Evolutionary conservation across 345 rosid species (phyloP).

Genomic region (Aquilaria yunnanensis): DNA sequence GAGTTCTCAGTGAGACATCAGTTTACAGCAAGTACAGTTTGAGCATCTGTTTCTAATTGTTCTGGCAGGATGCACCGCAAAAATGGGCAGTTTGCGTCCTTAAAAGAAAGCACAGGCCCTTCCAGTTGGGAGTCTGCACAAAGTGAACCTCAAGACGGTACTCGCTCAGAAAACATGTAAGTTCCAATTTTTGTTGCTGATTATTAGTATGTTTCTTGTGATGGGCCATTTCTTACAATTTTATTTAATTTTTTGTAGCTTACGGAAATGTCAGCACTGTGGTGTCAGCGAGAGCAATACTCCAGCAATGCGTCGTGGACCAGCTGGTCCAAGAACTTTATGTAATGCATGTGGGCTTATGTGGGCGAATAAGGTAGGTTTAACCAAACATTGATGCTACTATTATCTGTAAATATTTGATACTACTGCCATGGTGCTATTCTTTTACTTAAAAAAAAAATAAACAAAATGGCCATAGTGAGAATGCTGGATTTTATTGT

Average conservation of each 20-base stretch:
- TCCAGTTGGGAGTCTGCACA: conserved; percentile 53
- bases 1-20: too few relatives aligned
- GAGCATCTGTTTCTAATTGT: background rate
- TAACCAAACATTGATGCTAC: background rate
- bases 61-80: conserved; percentile 61
- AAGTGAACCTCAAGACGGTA: conserved; percentile 38
- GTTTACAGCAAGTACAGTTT: too few relatives aligned
- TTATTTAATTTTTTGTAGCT: conserved; percentile 26
- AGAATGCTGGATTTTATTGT: too few relatives aligned
- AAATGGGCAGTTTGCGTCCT: conserved; percentile 71
- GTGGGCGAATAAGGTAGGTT: conserved; percentile 79
- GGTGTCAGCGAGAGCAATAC: conserved; percentile 64
- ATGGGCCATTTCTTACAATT: conserved; percentile 4
- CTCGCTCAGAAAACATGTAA: conserved; percentile 50
- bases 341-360: conserved; percentile 85
- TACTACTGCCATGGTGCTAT: too few relatives aligned
- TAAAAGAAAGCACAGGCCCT: conserved; percentile 42
- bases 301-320: conserved; percentile 87
- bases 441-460: too few relatives aligned
- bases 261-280: conserved; percentile 61
- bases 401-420: too few relatives aligned
- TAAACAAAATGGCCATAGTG: too few relatives aligned
- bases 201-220: conserved; percentile 5
- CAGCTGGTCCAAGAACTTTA: conserved; percentile 77
- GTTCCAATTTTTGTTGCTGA: conserved; percentile 19